phyloP scores from a whole-genome alignment of 2,329 filamentous ascomycete species.

The Davidsoniella neocaledoniae region DNA sequence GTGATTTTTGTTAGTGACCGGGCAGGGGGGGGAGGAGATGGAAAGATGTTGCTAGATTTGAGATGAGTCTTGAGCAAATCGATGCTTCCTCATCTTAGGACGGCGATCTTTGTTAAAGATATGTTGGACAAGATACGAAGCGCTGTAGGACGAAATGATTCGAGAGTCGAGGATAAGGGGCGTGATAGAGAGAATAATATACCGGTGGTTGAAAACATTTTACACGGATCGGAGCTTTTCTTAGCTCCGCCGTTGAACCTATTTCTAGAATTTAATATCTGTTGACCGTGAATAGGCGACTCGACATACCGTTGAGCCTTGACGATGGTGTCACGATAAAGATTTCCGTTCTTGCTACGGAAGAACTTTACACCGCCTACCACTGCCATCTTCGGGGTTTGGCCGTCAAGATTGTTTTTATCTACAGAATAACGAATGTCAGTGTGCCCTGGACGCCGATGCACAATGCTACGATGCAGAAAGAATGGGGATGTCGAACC shows the following conservation, averaged over 20 bases:
- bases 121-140: not conserved
- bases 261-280: conserved; percentile 28
- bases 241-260: conserved; percentile 33
- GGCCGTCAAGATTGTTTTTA: conserved; percentile 21
- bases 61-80: not conserved
- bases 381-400: conserved; percentile 56
- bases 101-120: not conserved
- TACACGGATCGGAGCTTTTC: conserved; percentile 61
- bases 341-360: conserved; percentile 74
- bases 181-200: conserved; percentile 29
- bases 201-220: conserved; percentile 52
- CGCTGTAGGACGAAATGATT: not conserved
- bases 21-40: conserved; percentile 1
- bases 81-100: not conserved
- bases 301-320: conserved; percentile 56
- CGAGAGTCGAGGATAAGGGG: no score
- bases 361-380: conserved; percentile 70
- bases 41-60: not conserved
- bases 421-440: conserved; percentile 28
- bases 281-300: conserved; percentile 14
- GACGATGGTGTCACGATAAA: conserved; percentile 61
- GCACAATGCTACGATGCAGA: not conserved
- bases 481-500: conserved; percentile 35
- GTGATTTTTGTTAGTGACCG: conserved; percentile 25
- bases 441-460: conserved; percentile 13